Evolutionary conservation across 2,329 filamentous ascomycete genomes (phyloP).

Genomic region (Emmonsiellopsis sp.): DNA sequence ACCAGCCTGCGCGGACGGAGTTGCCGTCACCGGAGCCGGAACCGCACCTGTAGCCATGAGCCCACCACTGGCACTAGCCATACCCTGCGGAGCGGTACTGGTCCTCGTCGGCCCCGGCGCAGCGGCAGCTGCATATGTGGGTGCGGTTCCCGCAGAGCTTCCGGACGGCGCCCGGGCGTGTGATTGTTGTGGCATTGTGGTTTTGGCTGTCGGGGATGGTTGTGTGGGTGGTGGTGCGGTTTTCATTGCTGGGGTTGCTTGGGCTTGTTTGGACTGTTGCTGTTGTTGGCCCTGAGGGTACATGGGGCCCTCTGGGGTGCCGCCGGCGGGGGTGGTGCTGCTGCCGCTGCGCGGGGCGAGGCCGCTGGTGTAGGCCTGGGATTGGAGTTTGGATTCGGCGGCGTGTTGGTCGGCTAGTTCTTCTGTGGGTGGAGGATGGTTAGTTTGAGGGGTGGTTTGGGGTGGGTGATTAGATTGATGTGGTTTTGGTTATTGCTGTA

Average conservation of each 20-base stretch:
- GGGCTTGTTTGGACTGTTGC: neutral
- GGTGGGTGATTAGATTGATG: slow-evolving; percentile 16
- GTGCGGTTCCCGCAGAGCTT: neutral
- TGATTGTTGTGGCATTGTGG: neutral
- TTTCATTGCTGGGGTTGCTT: neutral
- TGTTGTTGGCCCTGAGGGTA: neutral
- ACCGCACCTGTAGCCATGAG: neutral
- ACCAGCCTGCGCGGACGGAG: neutral
- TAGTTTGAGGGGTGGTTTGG: slow-evolving; percentile 11
- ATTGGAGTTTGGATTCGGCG: neutral
- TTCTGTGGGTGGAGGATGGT: neutral
- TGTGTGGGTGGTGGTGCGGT: neutral
- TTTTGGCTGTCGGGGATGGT: neutral
- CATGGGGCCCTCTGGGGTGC: neutral
- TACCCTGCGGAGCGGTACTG: too few species aligned
- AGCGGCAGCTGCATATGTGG: too few species aligned
- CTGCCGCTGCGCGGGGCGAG: neutral
- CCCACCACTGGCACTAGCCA: neutral
- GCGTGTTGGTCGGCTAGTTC: slow-evolving; percentile 1
- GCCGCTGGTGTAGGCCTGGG: neutral
- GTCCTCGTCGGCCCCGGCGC: too few species aligned
- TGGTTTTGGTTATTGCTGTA: neutral
- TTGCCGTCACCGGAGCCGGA: neutral
- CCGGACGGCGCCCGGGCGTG: neutral
- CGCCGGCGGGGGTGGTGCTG: neutral